phyloP scores from a whole-genome alignment of 768 basidiomycete species.

The Leucocoprinus birnbaumii region DNA sequence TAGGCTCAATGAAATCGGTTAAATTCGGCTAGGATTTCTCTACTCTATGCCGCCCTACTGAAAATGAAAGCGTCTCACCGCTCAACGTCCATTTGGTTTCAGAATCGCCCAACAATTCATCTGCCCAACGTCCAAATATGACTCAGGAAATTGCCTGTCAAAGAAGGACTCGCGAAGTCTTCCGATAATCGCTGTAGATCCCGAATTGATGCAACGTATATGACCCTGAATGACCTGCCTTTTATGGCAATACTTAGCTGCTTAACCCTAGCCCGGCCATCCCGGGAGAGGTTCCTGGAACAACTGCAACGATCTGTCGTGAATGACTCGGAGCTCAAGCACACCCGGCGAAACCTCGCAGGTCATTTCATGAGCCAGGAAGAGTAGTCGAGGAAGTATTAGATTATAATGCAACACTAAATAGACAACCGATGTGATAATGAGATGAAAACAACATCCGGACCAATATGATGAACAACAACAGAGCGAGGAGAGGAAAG shows the following conservation, averaged over 20 bases:
- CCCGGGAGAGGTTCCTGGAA: no score
- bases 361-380: neutral
- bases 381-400: neutral
- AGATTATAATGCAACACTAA: conserved; percentile 15
- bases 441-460: conserved; percentile 2
- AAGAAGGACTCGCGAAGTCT: neutral
- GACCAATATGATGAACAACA: conserved; percentile 1
- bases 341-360: neutral
- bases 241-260: no score
- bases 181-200: neutral
- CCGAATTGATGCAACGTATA: no score
- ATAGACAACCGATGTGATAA: conserved; percentile 9
- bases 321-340: neutral
- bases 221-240: no score
- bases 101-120: neutral
- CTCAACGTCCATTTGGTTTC: conserved; percentile 8
- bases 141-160: neutral
- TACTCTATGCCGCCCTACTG: neutral
- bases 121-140: neutral
- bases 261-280: no score
- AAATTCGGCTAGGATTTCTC: neutral
- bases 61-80: neutral
- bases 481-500: neutral
- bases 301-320: no score
- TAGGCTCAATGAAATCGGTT: neutral